Base-by-base conservation (phyloP, 768 basidiomycete species). In the Kwoniella dendrophila region DNA sequence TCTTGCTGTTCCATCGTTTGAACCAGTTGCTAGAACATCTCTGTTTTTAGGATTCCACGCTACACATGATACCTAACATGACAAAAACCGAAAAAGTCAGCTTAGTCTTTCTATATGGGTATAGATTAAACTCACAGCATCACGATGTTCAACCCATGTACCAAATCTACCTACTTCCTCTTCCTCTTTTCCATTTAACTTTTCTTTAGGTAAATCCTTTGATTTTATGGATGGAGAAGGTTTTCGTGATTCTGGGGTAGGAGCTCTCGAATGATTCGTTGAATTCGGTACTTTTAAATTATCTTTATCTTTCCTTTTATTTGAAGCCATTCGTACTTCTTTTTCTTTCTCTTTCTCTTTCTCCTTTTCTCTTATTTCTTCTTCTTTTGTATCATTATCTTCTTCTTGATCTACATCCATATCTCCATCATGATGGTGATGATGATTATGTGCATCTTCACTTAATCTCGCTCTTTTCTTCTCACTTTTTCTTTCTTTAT, bases 1-100 rank as follows among this genome's bases (percentile, higher is more conserved):
- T 41, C 68, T 34, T 10, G 65, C 74, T 3, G 70, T 64, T 29
- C 72, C 73, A 47, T 78, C 77, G 11, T 36, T 47, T 1, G 63
- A 64, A 22, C 72, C 71, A 3, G 72, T 67, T 14, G 76, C 74
- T 3, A 78, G 59, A 14, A 73, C 58, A 40, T 71, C 69, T 4
- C 38, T 14, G 47, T 75, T 75, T 38, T 61, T 56, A 1, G 77
- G 77, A 45, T 77, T 78, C 77, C 77, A 78, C 2, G 70, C 70
- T 2, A 77, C 57, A 43, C 70, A 66, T 4, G 67, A 59, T 20
- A 78, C 70, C 69, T 73, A 27, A n/a, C 1, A 18, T 38, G 22
- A 34, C 7, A 5, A 20, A 38, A 38, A n/a, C 14, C 12, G 24
- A 41, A 20, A 11, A 34, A n/a, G 40, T 43, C 27, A 38, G 12